Conservation (phyloP, 2,329 filamentous ascomycete genomes). For the Diaporthe batatas region DNA sequence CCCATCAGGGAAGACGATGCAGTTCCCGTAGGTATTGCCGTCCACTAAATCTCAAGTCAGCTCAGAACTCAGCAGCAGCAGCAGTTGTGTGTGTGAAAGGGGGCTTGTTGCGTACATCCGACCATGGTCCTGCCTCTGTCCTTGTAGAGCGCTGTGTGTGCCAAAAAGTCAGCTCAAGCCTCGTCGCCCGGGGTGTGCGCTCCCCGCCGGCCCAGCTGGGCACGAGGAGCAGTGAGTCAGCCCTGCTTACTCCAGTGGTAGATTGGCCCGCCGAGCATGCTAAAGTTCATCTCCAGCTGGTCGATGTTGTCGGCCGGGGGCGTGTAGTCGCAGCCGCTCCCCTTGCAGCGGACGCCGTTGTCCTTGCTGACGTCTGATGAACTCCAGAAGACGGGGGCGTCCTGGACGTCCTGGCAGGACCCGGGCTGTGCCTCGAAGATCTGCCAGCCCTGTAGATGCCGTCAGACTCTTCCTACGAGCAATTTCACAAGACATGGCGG, state of each 20-base stretch:
- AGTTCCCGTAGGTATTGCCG: conserved; percentile 12
- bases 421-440: conserved; percentile 19
- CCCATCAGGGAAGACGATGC: conserved; percentile 14
- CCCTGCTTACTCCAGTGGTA: conserved; percentile 9
- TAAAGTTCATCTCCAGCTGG: conserved; percentile 25
- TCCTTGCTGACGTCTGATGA: neutral
- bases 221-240: neutral
- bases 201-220: neutral
- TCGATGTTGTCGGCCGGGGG: conserved; percentile 7
- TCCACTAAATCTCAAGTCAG: neutral
- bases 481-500: too few species aligned
- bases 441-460: neutral
- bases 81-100: too few species aligned
- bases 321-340: conserved; percentile 17
- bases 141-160: conserved; percentile 6
- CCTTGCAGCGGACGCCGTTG: conserved; percentile 4
- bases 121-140: conserved; percentile 23
- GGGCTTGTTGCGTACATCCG: neutral
- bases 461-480: neutral
- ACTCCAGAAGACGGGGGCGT: conserved; percentile 14
- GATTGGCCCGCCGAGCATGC: neutral
- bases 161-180: neutral
- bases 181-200: neutral
- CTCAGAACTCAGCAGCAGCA: neutral
- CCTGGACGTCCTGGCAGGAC: conserved; percentile 4